These are phyloP conservation scores for Neurospora sp. DNA, from an alignment of 495 filamentous ascomycete species.

Conservation along the genomic window DNA sequence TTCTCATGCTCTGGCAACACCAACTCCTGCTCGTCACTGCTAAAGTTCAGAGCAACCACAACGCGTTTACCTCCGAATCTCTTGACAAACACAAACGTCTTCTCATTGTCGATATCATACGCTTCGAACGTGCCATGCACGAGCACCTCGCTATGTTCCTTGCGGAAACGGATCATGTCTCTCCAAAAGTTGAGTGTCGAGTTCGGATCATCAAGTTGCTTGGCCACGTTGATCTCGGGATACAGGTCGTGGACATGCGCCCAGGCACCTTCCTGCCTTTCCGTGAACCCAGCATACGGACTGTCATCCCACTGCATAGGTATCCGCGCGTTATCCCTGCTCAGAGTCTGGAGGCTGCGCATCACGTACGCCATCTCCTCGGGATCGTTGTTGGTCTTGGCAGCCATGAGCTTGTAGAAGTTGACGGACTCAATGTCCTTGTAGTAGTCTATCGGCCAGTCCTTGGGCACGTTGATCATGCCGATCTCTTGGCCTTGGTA, in stretches of 20 bases:
- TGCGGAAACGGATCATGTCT: slow-evolving; percentile 30
- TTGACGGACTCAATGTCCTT: slow-evolving; percentile 62
- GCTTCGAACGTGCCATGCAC: slow-evolving; percentile 37
- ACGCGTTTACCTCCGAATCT: slow-evolving; percentile 11
- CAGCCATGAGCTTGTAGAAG: slow-evolving; percentile 39
- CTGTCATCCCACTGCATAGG: slow-evolving; percentile 54
- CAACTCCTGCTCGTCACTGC: slow-evolving; percentile 15
- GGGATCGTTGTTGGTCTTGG: slow-evolving; percentile 15
- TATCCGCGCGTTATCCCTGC: slow-evolving; percentile 45
- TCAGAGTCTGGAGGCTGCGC: slow-evolving; percentile 44
- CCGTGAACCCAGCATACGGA: slow-evolving; percentile 18
- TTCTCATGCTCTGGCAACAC: slow-evolving; percentile 8
- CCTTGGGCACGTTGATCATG: slow-evolving; percentile 57
- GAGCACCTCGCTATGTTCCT: slow-evolving; percentile 32
- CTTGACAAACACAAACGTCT: slow-evolving; percentile 38
- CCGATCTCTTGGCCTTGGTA: slow-evolving; percentile 74
- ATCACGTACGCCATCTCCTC: slow-evolving; percentile 44
- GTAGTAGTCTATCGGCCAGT: slow-evolving; percentile 59
- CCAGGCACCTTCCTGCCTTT: slow-evolving; percentile 30
- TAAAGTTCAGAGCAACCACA: slow-evolving; percentile 26
- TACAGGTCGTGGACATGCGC: slow-evolving; percentile 50
- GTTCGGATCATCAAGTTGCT: slow-evolving; percentile 28
- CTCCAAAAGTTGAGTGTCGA: slow-evolving; percentile 41
- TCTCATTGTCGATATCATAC: slow-evolving; percentile 25
- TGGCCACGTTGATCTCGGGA: slow-evolving; percentile 38